Conservation (phyloP, 257 asterid genomes). For the Schizonepeta tenuifolia region DNA sequence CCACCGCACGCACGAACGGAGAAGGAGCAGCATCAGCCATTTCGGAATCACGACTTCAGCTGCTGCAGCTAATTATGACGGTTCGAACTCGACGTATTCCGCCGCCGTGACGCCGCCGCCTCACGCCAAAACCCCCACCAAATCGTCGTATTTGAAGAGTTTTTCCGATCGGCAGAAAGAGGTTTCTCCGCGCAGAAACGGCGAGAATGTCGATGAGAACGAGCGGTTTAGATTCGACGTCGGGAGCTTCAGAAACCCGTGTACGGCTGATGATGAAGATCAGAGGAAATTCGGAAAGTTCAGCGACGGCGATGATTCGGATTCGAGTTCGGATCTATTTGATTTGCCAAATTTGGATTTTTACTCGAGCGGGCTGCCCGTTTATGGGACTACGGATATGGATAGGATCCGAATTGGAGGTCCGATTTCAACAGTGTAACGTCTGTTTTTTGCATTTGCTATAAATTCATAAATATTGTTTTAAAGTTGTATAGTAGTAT, state of each 20-base stretch:
- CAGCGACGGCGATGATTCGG: constrained; percentile 57
- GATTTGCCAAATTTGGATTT: constrained; percentile 72
- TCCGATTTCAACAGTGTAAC: constrained; percentile 29
- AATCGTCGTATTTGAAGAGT: constrained; percentile 41
- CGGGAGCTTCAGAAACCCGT: constrained; percentile 29
- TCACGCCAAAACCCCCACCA: constrained; percentile 51
- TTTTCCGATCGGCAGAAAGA: constrained; percentile 36
- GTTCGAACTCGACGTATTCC: constrained; percentile 35
- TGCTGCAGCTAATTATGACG: constrained; percentile 7
- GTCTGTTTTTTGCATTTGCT: neutral
- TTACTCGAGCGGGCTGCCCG: constrained; percentile 50
- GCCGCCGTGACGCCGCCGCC: constrained; percentile 51
- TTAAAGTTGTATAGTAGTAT: neutral
- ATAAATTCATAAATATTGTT: neutral
- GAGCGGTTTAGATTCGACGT: constrained; percentile 5
- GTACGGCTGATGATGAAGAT: constrained; percentile 38
- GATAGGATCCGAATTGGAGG: constrained; percentile 44
- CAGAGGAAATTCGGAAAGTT: constrained; percentile 43
- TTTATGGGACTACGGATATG: constrained; percentile 49
- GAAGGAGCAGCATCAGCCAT: constrained; percentile 83
- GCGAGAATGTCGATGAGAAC: constrained; percentile 21
- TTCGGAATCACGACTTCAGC: constrained; percentile 36
- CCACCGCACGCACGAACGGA: neutral
- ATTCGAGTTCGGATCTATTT: constrained; percentile 89
- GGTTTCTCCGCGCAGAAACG: constrained; percentile 26